Base-by-base conservation (phyloP, 2,329 filamentous ascomycete species). In the Coniochaeta pulveracea region DNA sequence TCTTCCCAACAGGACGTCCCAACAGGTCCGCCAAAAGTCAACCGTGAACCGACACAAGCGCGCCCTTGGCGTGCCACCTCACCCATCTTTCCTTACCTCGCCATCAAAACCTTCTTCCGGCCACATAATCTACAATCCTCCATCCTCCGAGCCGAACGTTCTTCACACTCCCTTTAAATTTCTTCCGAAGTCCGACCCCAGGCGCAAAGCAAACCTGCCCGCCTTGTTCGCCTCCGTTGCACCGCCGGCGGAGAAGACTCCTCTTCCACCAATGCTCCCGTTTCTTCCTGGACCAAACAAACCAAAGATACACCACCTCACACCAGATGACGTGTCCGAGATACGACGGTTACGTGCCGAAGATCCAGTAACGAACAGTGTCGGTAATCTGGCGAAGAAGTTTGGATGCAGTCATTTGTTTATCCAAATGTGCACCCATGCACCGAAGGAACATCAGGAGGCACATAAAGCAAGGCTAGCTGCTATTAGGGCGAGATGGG, bases 141-240 rank as follows among this genome's bases (percentile, higher is more conserved):
- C 63, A 26, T 55, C 61, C 19, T 56, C 62, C 27, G 57, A 56
- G 21, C 53, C 62, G 10, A 56, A 70, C n/a, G 72, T 76, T 37
- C 64, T 63, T 46, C 69, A 79, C 57, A 80, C 75, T n/a, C 75
- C 75, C 36, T 68, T 76, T 56, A 69, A 75, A 49, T 80, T 80
- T 56, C 66, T 80, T 19, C 75, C 75, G 34, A 63, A 60, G 33
- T 54, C 48, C 42, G 72, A 76, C 47, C 67, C 69, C 11, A 65
- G 70, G 29, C 65, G 69, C 18, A 55, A 57, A 34, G 61, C 63
- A 29, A 63, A 67, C 50, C 54, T 70, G 25, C 53, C 57, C 11
- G 49, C 58, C 25, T 60, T 72, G 21, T 54, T 66, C 37, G 51
- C 52, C 38, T 47, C 48, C 19, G 47, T 53, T 10, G 35, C 45